A percentile compares a stretch with the other conserved stretches of the same genome.
Evolutionary conservation across 805 yeast species (phyloP).

Genomic region (Barnettozyma wickerhamii): DNA sequence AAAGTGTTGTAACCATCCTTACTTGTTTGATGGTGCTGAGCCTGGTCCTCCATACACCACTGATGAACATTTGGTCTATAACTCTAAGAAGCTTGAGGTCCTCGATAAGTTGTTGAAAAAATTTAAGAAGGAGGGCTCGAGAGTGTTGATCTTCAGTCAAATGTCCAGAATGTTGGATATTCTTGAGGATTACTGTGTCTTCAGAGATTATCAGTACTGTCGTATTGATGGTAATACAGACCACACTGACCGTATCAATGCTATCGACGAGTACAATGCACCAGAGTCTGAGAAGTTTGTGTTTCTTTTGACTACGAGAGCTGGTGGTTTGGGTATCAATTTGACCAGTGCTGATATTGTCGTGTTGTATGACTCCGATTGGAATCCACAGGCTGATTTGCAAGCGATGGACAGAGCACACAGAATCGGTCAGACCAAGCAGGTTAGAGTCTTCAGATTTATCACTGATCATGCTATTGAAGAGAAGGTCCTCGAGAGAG

Average conservation of each 20-base stretch:
- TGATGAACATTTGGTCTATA: slow-evolving; percentile 74
- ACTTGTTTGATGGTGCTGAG: slow-evolving; percentile 81
- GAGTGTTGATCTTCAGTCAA: slow-evolving; percentile 77
- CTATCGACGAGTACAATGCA: slow-evolving; percentile 77
- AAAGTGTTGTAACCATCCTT: slow-evolving; percentile 84
- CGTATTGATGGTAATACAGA: slow-evolving; percentile 84
- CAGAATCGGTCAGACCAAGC: slow-evolving; percentile 83
- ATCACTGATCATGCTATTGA: slow-evolving; percentile 81
- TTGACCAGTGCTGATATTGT: slow-evolving; percentile 79
- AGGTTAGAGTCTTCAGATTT: slow-evolving; percentile 73
- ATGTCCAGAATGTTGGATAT: slow-evolving; percentile 82
- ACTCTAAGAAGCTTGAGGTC: slow-evolving; percentile 67
- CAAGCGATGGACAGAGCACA: slow-evolving; percentile 92
- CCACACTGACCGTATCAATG: slow-evolving; percentile 67
- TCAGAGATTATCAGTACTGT: slow-evolving; percentile 66
- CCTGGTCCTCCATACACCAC: slow-evolving; percentile 89
- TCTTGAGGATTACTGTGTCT: slow-evolving; percentile 71
- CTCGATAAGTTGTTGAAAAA: slow-evolving; percentile 63
- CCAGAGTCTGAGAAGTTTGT: slow-evolving; percentile 69
- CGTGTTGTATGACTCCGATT: slow-evolving; percentile 71
- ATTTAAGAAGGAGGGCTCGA: slow-evolving; percentile 62
- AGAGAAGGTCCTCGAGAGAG: slow-evolving; percentile 77
- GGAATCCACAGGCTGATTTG: slow-evolving; percentile 88
- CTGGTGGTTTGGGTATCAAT: slow-evolving; percentile 87
- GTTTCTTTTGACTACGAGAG: slow-evolving; percentile 78